These are phyloP conservation scores for Hyaloperonospora arabidopsidis DNA, from an alignment of 352 stramenopile species.

Conservation along the genomic window DNA sequence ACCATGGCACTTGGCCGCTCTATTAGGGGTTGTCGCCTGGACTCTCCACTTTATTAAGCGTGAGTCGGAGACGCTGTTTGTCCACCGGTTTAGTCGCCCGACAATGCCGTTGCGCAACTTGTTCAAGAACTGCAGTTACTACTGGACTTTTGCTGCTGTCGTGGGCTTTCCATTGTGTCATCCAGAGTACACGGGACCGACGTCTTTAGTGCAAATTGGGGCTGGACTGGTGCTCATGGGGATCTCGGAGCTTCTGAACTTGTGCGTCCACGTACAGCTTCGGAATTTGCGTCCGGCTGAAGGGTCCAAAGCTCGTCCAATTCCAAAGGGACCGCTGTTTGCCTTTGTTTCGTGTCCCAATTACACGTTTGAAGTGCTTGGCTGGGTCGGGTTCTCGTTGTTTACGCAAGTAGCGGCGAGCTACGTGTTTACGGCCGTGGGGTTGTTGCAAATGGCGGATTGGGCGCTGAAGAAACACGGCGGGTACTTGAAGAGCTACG, in stretches of 20 bases:
- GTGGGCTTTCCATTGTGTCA: constrained; percentile 82
- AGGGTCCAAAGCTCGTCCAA: constrained; percentile 60
- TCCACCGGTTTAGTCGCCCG: constrained; percentile 81
- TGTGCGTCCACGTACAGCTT: constrained; percentile 80
- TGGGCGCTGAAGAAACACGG: constrained; percentile 87
- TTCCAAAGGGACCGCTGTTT: constrained; percentile 72
- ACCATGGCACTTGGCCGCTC: constrained; percentile 37
- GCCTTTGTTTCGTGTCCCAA: constrained; percentile 85
- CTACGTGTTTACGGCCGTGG: constrained; percentile 80
- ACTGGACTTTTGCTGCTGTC: constrained; percentile 77
- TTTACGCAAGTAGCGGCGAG: constrained; percentile 77
- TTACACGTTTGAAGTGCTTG: constrained; percentile 87
- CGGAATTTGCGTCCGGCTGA: constrained; percentile 68
- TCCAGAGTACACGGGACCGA: constrained; percentile 50
- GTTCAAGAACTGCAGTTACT: constrained; percentile 89
- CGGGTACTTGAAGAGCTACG: constrained; percentile 82
- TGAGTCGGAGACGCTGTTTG: constrained; percentile 83
- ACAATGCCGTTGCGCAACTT: constrained; percentile 86
- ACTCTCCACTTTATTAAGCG: constrained; percentile 83
- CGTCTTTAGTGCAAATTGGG: constrained; percentile 44
- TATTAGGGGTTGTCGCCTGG: constrained; percentile 58
- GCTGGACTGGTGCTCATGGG: constrained; percentile 52
- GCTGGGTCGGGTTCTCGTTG: constrained; percentile 85
- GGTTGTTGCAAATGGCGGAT: constrained; percentile 85
- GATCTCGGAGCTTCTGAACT: constrained; percentile 77